A percentile compares a stretch with the other conserved stretches of the same genome.
phyloP scores from a whole-genome alignment of 805 yeast species.

The Ogataea kodamae region DNA sequence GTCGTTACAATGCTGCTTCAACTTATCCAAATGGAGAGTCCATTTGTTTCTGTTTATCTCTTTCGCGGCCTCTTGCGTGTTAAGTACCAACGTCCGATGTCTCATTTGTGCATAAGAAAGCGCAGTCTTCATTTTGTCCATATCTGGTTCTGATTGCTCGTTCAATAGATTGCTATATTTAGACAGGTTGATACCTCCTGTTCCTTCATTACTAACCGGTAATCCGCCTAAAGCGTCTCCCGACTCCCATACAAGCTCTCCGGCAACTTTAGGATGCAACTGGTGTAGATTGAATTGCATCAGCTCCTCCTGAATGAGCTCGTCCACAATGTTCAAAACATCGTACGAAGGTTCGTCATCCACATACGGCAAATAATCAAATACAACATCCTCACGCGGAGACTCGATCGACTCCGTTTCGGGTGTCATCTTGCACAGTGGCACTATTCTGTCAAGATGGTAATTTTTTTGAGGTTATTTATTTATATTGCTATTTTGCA shows the following conservation, averaged over 20 bases:
- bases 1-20: constrained; percentile 28
- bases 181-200: constrained; percentile 20
- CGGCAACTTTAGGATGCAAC: constrained; percentile 14
- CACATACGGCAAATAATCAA: constrained; percentile 25
- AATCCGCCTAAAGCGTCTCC: constrained; percentile 2
- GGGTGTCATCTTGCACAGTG: constrained; percentile 3
- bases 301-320: constrained; percentile 23
- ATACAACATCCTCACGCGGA: constrained; percentile 6
- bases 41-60: constrained; percentile 32
- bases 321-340: constrained; percentile 18
- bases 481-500: background rate
- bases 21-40: constrained; percentile 35
- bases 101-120: constrained; percentile 40
- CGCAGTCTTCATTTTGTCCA: constrained; percentile 33
- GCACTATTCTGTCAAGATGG: background rate
- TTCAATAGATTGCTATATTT: constrained; percentile 19
- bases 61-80: constrained; percentile 21
- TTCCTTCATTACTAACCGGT: constrained; percentile 7
- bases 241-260: background rate
- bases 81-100: constrained; percentile 35
- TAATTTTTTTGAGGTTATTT: constrained; percentile 1
- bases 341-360: constrained; percentile 23
- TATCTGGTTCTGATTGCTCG: constrained; percentile 15
- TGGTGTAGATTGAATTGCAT: constrained; percentile 12
- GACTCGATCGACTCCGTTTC: constrained; percentile 4